Conservation (phyloP, 345 rosid genomes). For the Gossypium arboreum region DNA sequence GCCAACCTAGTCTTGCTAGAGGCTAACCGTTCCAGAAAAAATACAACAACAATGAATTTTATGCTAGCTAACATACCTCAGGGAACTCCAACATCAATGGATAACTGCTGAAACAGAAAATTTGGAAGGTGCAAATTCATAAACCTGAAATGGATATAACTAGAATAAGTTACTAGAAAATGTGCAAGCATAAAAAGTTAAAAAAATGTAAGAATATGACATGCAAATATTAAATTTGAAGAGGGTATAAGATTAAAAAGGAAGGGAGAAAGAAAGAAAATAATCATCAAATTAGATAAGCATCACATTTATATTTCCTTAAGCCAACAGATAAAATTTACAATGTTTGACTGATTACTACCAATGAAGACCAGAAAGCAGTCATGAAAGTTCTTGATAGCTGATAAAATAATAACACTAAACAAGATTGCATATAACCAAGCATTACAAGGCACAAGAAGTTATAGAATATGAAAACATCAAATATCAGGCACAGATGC, state of each 20-base stretch:
- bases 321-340: neutral
- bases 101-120: neutral
- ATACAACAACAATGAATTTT: neutral
- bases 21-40: no score
- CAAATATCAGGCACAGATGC: neutral
- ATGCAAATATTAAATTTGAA: neutral
- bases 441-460: neutral
- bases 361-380: neutral
- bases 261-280: neutral
- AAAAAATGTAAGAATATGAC: neutral
- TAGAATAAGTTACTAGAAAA: neutral
- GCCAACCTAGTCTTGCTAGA: no score
- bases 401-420: neutral
- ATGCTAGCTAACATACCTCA: slow-evolving; percentile 14
- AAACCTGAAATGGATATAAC: slow-evolving; percentile 3
- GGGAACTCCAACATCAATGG: neutral
- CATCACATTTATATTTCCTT: neutral
- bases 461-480: neutral
- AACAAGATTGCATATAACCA: slow-evolving; percentile 5
- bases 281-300: neutral
- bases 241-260: neutral
- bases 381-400: neutral
- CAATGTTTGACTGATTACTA: slow-evolving; percentile 4
- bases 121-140: neutral
- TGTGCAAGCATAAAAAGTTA: neutral